Evolutionary conservation across 2,329 filamentous ascomycete genomes (phyloP), one percentile per base, ranked within the genome.

Genomic region (Tolypocladium paradoxum): DNA sequence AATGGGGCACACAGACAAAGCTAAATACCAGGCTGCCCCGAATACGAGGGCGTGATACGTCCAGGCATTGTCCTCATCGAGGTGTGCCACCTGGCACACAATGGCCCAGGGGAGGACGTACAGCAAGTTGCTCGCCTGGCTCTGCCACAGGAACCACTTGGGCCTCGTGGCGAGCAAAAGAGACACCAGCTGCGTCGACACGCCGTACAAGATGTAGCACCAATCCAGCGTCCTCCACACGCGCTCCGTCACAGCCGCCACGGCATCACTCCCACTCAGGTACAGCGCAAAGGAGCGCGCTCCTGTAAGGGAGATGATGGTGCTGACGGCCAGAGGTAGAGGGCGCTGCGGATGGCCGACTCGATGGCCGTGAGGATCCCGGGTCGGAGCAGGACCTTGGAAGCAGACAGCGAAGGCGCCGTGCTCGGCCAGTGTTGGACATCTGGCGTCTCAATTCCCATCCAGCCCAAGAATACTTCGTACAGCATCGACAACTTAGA

Each of bases 81-180:
- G 66, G 2, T 67, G 52, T n/a, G 67, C 68, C 5, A 68, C 71
- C 50, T 75, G 78, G 55, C 78, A 82, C 0, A 77, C 82, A 40
- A 89, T 79, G 0, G 85, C 84, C 84, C 85, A 89, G 0, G 84
- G 85, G 3, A 90, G 66, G 0, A 88, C 83, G 62, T 84, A 88
- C 0, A 84, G 64, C 0, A 89, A 48, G 59, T 88, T 89, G 7
- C 83, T 86, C 0, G 70, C 76, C 1, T 89, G 67, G 4, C 81
- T 83, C 63, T 88, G 84, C 54, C 77, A 81, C 0, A 88, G 70
- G 62, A 87, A 89, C 84, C 82, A 88, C 2, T 70, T 69, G 0
- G 84, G 84, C 0, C 75, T 68, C 0, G 84, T 87, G 0, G 85
- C 81, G 0, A 87, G 73, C 0, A 90, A 65, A 0, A 89, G 70